Evolutionary conservation across 371 early-diverging fungal genomes (phyloP).

Genomic region (Mortierella sp.): DNA sequence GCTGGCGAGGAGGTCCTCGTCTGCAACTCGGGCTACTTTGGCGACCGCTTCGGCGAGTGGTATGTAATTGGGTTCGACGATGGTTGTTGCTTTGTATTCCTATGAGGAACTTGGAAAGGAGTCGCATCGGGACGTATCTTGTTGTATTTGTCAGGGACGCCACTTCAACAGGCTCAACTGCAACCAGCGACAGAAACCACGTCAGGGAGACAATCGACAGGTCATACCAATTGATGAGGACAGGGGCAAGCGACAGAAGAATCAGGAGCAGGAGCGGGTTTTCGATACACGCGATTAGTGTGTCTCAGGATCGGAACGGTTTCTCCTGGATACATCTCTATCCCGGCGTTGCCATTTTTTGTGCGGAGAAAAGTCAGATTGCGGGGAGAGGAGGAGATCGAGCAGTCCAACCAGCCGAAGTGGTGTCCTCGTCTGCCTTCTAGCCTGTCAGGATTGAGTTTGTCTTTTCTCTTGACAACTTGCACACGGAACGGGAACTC

Average conservation of each 20-base stretch:
- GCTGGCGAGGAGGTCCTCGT: conserved; percentile 92
- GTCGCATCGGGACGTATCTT: no score
- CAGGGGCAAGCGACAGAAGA: background rate
- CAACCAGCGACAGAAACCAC: background rate
- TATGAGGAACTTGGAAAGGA: no score
- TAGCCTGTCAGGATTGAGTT: background rate
- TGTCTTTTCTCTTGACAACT: background rate
- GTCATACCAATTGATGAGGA: background rate
- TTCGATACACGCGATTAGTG: background rate
- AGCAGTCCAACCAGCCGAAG: background rate
- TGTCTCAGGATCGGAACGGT: background rate
- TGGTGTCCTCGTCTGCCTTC: background rate
- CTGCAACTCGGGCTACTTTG: conserved; percentile 95
- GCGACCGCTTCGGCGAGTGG: conserved; percentile 96
- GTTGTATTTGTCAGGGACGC: background rate
- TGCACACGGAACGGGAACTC: conserved; percentile 5
- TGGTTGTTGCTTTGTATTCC: background rate
- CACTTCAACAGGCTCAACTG: background rate
- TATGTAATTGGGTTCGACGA: conserved; percentile 48
- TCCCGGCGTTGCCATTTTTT: conserved; percentile 1
- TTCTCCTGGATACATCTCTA: conserved; percentile 6
- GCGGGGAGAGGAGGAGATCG: background rate
- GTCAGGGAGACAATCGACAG: no score
- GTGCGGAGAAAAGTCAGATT: background rate
- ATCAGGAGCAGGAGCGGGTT: background rate